Evolutionary conservation across 2,329 filamentous ascomycete genomes (phyloP).

Genomic region (Pseudogymnoascus sp.): DNA sequence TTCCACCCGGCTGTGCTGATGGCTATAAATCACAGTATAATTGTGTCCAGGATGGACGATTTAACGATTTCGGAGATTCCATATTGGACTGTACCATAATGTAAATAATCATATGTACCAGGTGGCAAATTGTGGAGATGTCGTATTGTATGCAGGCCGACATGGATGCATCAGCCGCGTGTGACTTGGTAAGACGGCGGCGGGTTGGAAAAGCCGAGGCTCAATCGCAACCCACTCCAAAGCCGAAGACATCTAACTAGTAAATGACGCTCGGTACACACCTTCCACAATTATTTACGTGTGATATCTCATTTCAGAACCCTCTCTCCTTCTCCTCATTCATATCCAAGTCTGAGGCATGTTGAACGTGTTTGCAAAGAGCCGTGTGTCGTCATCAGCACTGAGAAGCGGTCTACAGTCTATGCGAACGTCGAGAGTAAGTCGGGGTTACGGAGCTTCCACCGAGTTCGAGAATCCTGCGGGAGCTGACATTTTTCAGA

Average conservation of each 20-base stretch:
- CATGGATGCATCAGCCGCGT: neutral
- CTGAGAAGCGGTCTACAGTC: conserved; percentile 26
- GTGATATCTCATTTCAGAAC: conserved; percentile 12
- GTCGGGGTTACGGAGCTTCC: neutral
- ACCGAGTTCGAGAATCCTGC: neutral
- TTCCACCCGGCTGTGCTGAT: neutral
- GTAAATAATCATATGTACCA: neutral
- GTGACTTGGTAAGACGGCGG: neutral
- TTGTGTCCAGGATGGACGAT: neutral
- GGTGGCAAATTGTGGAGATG: neutral
- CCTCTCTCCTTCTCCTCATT: conserved; percentile 9
- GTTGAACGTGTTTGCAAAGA: conserved; percentile 29
- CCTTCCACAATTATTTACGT: neutral
- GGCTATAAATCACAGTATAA: neutral
- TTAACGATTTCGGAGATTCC: neutral
- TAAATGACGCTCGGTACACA: conserved; percentile 10
- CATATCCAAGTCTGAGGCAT: conserved; percentile 21
- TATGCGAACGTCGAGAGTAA: conserved; percentile 23
- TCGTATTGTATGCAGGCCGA: neutral
- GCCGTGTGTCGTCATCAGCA: conserved; percentile 26
- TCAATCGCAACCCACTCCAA: conserved; percentile 2
- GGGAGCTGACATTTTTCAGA: conserved; percentile 1
- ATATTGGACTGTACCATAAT: neutral
- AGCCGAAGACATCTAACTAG: conserved; percentile 1
- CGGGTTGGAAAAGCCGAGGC: conserved; percentile 9